Conservation (phyloP, 2,329 filamentous ascomycete genomes). For the Corynespora cassiicola region DNA sequence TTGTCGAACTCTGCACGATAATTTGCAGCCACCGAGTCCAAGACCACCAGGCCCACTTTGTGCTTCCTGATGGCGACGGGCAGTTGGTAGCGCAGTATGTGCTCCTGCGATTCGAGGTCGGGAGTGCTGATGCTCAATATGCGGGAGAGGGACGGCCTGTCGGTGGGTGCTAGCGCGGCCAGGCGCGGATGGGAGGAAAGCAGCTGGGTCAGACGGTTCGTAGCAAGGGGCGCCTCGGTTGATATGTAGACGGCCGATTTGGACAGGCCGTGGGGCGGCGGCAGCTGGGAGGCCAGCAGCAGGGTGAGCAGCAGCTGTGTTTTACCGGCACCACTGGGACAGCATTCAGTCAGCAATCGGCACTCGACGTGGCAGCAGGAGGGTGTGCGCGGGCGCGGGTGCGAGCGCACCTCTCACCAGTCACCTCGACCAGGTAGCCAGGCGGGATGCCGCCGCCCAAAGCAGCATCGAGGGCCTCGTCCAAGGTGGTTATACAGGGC, state of each 20-base stretch:
- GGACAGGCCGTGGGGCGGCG: constrained; percentile 72
- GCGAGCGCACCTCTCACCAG: constrained; percentile 76
- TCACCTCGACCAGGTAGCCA: constrained; percentile 85
- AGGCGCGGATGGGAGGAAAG: constrained; percentile 71
- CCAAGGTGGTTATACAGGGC: constrained; percentile 79
- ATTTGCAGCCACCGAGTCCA: constrained; percentile 95
- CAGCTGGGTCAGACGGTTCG: constrained; percentile 80
- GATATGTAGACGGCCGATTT: constrained; percentile 90
- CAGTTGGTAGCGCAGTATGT: constrained; percentile 91
- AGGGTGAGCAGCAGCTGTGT: constrained; percentile 90
- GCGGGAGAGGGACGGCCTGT: constrained; percentile 71
- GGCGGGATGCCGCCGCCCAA: constrained; percentile 82
- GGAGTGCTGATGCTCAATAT: constrained; percentile 84
- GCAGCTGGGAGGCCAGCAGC: constrained; percentile 83
- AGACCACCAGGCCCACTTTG: constrained; percentile 78
- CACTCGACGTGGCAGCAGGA: neutral
- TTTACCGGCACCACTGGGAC: constrained; percentile 82
- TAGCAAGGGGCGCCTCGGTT: constrained; percentile 86
- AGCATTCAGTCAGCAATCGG: too few relatives aligned
- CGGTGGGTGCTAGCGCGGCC: constrained; percentile 45
- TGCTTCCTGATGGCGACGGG: constrained; percentile 81
- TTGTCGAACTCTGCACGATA: constrained; percentile 90
- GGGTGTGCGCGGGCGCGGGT: constrained; percentile 1
- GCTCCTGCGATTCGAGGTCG: constrained; percentile 92
- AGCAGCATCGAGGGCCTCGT: constrained; percentile 71